These are phyloP conservation scores for Lactifluus rugatus DNA, from an alignment of 768 basidiomycete species.

Conservation along the genomic window DNA sequence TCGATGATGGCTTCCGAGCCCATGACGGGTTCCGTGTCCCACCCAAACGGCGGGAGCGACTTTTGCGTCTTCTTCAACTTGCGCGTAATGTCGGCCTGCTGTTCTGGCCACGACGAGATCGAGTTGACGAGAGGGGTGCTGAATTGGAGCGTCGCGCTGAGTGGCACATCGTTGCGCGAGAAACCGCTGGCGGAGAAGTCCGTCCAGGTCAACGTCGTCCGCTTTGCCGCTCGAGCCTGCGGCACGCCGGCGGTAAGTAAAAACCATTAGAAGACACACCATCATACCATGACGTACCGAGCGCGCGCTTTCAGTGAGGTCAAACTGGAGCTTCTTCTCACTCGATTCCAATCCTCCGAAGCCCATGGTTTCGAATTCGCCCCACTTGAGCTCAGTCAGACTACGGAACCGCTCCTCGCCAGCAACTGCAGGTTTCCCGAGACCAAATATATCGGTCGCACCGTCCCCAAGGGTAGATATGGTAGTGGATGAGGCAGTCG, in stretches of 20 bases:
- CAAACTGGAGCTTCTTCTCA: conserved; percentile 80
- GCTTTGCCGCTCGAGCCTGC: conserved; percentile 44
- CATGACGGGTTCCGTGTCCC: conserved; percentile 81
- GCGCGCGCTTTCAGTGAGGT: conserved; percentile 82
- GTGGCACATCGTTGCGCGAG: conserved; percentile 62
- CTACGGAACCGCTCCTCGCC: conserved; percentile 68
- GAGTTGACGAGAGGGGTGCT: conserved; percentile 43
- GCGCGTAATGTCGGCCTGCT: conserved; percentile 60
- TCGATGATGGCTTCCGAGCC: conserved; percentile 78
- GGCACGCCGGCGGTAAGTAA: conserved; percentile 31
- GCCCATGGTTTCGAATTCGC: conserved; percentile 79
- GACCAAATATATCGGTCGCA: conserved; percentile 24
- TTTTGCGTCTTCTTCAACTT: conserved; percentile 83
- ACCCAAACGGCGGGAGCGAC: conserved; percentile 74
- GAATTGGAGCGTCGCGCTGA: conserved; percentile 79
- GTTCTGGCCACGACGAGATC: conserved; percentile 64
- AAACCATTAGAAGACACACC: not conserved
- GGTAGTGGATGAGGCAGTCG: conserved; percentile 25
- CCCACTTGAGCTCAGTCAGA: conserved; percentile 84
- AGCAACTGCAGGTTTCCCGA: conserved; percentile 26
- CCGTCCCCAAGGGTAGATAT: not conserved
- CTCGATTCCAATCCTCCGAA: conserved; percentile 47
- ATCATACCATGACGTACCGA: conserved; percentile 36
- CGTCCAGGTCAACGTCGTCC: conserved; percentile 80
- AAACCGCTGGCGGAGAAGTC: conserved; percentile 85